A percentile compares a stretch with the other conserved stretches of the same genome.
Conservation (phyloP, 768 basidiomycete species). For the Leccinum broughii region DNA sequence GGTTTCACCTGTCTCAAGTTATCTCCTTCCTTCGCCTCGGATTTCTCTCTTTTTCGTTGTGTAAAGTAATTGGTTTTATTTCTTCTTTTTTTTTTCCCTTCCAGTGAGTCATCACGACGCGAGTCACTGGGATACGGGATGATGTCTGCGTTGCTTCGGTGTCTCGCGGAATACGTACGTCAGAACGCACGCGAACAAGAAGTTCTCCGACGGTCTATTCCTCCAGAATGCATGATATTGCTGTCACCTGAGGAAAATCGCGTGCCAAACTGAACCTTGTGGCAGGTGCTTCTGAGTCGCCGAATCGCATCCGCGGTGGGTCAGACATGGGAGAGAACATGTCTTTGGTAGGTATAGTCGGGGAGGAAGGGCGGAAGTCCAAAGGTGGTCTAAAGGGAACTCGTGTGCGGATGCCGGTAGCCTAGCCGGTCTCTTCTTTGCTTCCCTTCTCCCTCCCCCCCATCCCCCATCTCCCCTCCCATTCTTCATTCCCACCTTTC, state of each 20-base stretch:
- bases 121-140: background rate
- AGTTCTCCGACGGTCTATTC: background rate
- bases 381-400: background rate
- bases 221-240: background rate
- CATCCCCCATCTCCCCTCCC: background rate
- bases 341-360: background rate
- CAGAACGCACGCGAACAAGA: background rate
- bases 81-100: background rate
- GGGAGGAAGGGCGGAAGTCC: background rate
- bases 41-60: background rate
- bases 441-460: background rate
- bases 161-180: background rate
- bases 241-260: background rate
- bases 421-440: background rate
- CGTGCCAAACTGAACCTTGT: background rate
- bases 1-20: constrained; percentile 5
- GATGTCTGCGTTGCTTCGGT: background rate
- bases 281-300: constrained; percentile 5
- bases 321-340: constrained; percentile 6
- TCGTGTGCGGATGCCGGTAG: background rate
- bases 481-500: background rate
- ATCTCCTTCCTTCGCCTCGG: background rate
- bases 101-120: background rate
- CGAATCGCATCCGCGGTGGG: background rate
- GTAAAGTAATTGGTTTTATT: background rate